Evolutionary conservation across 2,329 filamentous ascomycete genomes (phyloP), one percentile per base, ranked within the genome.

Genomic region (Fusarium beomiforme): DNA sequence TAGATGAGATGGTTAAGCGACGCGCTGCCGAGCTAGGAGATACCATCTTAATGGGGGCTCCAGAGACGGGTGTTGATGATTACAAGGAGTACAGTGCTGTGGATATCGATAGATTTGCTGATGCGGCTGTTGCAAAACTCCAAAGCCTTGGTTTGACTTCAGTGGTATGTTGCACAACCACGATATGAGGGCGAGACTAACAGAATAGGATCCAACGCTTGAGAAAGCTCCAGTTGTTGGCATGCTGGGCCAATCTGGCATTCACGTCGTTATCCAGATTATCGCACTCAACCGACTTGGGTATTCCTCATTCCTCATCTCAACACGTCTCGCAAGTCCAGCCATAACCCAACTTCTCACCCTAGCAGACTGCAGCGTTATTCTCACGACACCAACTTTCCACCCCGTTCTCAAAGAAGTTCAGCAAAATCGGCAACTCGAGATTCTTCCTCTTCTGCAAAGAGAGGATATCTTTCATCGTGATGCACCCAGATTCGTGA

Each of bases 1-100:
- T 75, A 1, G 73, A 75, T 33, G 72, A 75, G 44, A 59, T 75
- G 59, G 62, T 75, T 23, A 70, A 63, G 10, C 29, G 68, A 8
- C 68, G 73, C 0, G 72, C 72, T 0, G 49, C 34, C 1, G 72
- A 75, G 6, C 2, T 75, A 5, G 61, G 71, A 2, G 50, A 74
- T 17, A 17, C 65, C 0, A 53, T 70, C 4, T 41, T 72, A 5
- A 26, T 75, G 6, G 72, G 70, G 4, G 63, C 58, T 4, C 72
- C 73, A 1, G 71, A 63, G 21, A 26, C 56, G 2, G 71, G 59
- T 0, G 55, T 67, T 13, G 67, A 70, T 19, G 71, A 75, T 21
- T 75, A 70, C 8, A 68, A 54, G 17, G 73, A 76, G 13, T 69
- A 75, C 21, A 75, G 64, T 19, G 73, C 73, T 19, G 47, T 64